These are phyloP conservation scores for Verticillium albo-atrum DNA, from an alignment of 2,329 filamentous ascomycete species.

Conservation along the genomic window DNA sequence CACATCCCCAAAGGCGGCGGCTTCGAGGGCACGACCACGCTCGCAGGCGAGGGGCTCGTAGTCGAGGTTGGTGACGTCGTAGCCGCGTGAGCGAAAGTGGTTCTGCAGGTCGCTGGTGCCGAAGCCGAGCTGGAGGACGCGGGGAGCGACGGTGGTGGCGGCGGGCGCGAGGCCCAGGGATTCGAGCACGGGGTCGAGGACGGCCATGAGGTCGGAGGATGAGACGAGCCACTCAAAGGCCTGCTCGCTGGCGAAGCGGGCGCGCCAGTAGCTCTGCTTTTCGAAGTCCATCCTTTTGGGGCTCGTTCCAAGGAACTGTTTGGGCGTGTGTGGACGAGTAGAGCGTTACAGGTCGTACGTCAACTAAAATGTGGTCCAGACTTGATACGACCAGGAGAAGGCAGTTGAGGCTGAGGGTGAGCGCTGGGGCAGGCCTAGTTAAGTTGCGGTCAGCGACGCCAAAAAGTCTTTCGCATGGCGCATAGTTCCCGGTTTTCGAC, in stretches of 20 bases:
- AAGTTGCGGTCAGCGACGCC: neutral
- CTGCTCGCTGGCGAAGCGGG: slow-evolving; percentile 38
- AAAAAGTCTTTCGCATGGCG: neutral
- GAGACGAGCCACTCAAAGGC: slow-evolving; percentile 44
- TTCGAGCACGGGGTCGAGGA: slow-evolving; percentile 33
- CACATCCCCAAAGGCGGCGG: slow-evolving; percentile 36
- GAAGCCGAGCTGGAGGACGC: slow-evolving; percentile 41
- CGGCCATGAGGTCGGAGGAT: slow-evolving; percentile 33
- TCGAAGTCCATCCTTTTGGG: slow-evolving; percentile 32
- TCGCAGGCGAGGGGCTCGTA: slow-evolving; percentile 43
- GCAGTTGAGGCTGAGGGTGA: neutral
- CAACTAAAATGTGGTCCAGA: no score
- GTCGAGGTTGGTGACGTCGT: slow-evolving; percentile 42
- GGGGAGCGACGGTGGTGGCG: slow-evolving; percentile 14
- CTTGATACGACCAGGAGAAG: no score
- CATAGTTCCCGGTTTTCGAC: neutral
- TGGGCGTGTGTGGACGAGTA: neutral
- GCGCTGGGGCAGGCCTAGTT: neutral
- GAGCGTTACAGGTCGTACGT: no score
- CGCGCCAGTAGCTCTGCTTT: slow-evolving; percentile 44
- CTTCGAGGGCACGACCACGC: slow-evolving; percentile 35
- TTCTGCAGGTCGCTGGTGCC: slow-evolving; percentile 47
- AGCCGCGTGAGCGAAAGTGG: slow-evolving; percentile 36
- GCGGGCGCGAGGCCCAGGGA: slow-evolving; percentile 8
- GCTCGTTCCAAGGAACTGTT: no score